Evolutionary conservation across 805 yeast species (phyloP), one percentile per base, ranked within the genome.

Genomic region (Metschnikowia dekortorum): DNA sequence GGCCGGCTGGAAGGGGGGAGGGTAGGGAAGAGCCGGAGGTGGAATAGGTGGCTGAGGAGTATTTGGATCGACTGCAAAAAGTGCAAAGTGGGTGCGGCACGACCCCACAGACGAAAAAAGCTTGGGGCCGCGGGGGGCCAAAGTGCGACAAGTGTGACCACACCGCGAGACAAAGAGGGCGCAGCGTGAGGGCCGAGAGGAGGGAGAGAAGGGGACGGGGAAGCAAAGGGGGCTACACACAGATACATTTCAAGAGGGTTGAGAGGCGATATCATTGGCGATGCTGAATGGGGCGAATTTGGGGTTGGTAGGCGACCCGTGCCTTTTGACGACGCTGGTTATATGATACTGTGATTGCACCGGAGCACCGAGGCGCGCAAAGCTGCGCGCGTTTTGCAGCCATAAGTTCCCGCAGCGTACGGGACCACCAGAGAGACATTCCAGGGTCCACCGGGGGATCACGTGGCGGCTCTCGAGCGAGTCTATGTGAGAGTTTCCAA

Each of bases 11-110:
- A 22, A n/a, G 7, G 30, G 8, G 39, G 30, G 4, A 18, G 18
- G 30, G 11, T 13, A 22, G 22, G 39, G 16, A 13, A 14, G 18
- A 13, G 33, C 10, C 22, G 44, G 26, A 33, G 45, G 3, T 28
- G 9, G 45, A 18, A 32, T 37, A 22, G 38, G 14, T 14, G 34
- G 36, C 13, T 18, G 45, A 30, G 16, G 44, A 42, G 45, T 38
- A 42, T 13, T 26, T 16, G 38, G 31, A 52, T 36, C 56, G 59
- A 56, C 58, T 56, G 59, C 59, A 56, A 56, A 56, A 54, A 47
- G 53, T 46, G 55, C 49, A 42, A 37, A 33, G 32, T 44, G 50
- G 31, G 56, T 38, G 37, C 39, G 46, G 29, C 46, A 44, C 46
- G 46, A 44, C 46, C 39, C 6, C 28, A 40, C 34, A 39, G 34